Conservation (phyloP, 31 red algal genomes). For the Porphyra umbilicalis region DNA sequence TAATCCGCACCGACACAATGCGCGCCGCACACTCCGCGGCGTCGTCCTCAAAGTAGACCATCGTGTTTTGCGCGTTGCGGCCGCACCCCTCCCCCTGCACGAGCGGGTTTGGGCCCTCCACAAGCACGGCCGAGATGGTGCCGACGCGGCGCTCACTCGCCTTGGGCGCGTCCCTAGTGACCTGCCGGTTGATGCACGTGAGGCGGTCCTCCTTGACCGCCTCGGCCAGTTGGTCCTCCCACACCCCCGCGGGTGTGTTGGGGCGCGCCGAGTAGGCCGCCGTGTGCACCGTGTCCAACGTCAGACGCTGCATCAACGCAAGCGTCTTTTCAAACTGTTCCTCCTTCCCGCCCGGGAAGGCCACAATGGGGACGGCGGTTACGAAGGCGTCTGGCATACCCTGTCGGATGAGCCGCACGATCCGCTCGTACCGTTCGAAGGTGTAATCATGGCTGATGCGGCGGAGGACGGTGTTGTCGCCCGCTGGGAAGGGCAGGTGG, state of each 20-base stretch:
- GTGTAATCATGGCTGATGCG: constrained; percentile 85
- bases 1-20: constrained; percentile 42
- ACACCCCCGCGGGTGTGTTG: constrained; percentile 73
- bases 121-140: constrained; percentile 30
- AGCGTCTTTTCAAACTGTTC: constrained; percentile 82
- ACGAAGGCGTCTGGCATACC: constrained; percentile 80
- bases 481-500: constrained; percentile 88
- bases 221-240: constrained; percentile 69
- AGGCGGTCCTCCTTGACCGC: constrained; percentile 73
- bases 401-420: constrained; percentile 51
- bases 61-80: constrained; percentile 62
- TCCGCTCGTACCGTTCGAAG: constrained; percentile 37
- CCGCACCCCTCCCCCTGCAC: constrained; percentile 35
- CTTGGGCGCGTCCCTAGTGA: constrained; percentile 24
- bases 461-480: constrained; percentile 67
- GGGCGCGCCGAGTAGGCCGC: constrained; percentile 88
- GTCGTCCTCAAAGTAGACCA: constrained; percentile 62
- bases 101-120: constrained; percentile 33
- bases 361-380: constrained; percentile 89
- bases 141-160: constrained; percentile 35
- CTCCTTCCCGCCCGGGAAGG: constrained; percentile 87
- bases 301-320: constrained; percentile 51
- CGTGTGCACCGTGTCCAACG: constrained; percentile 86
- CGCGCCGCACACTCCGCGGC: constrained; percentile 25
- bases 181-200: constrained; percentile 52